phyloP scores from a whole-genome alignment of 768 basidiomycete genomes.

The Cystobasidium ongulense region DNA sequence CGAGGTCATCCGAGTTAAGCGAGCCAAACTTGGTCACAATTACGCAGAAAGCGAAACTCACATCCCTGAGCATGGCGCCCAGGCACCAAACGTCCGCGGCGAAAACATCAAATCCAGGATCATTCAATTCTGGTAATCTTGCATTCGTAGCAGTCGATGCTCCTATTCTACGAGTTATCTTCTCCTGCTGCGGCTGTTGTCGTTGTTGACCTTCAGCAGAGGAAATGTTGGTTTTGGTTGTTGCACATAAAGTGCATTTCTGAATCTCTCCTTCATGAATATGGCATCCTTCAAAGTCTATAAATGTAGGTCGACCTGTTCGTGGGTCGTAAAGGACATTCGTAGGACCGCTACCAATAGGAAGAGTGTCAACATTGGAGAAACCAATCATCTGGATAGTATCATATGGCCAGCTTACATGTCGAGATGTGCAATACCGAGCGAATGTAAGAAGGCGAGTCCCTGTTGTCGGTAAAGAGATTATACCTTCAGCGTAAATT shows the following conservation, averaged over 20 bases:
- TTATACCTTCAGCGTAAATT: neutral
- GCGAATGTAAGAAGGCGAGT: constrained; percentile 3
- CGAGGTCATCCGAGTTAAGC: neutral
- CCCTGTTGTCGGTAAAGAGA: neutral
- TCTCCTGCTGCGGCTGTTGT: neutral
- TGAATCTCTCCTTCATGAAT: neutral
- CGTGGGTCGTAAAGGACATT: constrained; percentile 6
- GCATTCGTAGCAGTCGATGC: constrained; percentile 10
- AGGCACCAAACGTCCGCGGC: constrained; percentile 21
- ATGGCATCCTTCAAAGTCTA: constrained; percentile 26
- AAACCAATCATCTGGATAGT: neutral
- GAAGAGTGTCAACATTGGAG: neutral
- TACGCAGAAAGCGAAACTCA: neutral
- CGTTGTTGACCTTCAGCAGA: neutral
- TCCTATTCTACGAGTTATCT: neutral
- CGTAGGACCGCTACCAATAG: neutral
- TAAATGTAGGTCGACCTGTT: neutral
- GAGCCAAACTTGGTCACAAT: neutral
- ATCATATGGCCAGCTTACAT: no score
- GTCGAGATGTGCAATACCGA: constrained; percentile 23
- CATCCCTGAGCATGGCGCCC: constrained; percentile 7
- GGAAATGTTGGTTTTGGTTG: neutral
- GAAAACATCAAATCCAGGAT: constrained; percentile 14
- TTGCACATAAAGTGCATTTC: constrained; percentile 2
- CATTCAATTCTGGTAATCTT: constrained; percentile 10